Evolutionary conservation across 2,329 filamentous ascomycete genomes (phyloP).

Genomic region (Cytospora piceicola): DNA sequence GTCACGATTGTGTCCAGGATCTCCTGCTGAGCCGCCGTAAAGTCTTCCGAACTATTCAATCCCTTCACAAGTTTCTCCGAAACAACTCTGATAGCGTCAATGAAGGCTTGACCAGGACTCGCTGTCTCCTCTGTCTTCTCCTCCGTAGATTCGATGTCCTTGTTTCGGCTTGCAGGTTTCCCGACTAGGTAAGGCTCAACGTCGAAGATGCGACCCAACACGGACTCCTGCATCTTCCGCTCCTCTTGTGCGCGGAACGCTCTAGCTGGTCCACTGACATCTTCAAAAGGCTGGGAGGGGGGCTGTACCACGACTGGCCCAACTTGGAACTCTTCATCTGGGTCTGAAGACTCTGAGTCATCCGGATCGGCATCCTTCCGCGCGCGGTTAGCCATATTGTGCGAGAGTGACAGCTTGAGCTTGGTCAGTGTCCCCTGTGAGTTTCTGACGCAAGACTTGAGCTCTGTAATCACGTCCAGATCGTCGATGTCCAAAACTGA

Average conservation of each 20-base stretch:
- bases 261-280: constrained; percentile 49
- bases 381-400: constrained; percentile 51
- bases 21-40: constrained; percentile 46
- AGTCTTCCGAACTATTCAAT: constrained; percentile 42
- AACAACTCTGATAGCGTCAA: constrained; percentile 45
- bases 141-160: constrained; percentile 34
- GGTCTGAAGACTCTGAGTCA: constrained; percentile 45
- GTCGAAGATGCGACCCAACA: constrained; percentile 57
- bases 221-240: constrained; percentile 57
- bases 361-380: constrained; percentile 49
- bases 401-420: constrained; percentile 63
- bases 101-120: constrained; percentile 40
- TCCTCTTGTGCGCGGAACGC: constrained; percentile 56
- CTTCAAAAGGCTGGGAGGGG: constrained; percentile 39
- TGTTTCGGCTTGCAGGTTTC: constrained; percentile 38
- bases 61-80: constrained; percentile 49
- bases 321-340: constrained; percentile 59
- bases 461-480: constrained; percentile 58
- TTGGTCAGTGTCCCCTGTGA: constrained; percentile 58
- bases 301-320: constrained; percentile 39
- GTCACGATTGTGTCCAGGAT: constrained; percentile 54
- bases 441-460: constrained; percentile 58
- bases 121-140: constrained; percentile 24
- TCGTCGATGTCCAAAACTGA: constrained; percentile 64
- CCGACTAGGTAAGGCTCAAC: constrained; percentile 48